Evolutionary conservation across 345 rosid genomes (phyloP), one percentile per base, ranked within the genome.

Genomic region (Stellera chamaejasme): DNA sequence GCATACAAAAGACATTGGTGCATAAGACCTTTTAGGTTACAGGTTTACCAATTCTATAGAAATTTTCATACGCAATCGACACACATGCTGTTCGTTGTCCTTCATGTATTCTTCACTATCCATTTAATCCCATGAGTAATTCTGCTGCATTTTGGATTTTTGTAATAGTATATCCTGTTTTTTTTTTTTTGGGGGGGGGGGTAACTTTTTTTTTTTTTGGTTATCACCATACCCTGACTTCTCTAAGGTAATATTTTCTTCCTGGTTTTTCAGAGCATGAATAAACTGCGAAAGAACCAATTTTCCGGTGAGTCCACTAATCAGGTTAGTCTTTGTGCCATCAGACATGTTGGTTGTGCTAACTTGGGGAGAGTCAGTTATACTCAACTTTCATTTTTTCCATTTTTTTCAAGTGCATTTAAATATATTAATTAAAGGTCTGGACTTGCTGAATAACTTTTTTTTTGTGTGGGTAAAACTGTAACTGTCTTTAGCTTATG

Each of bases 251-350:
- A 48, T 14, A 5, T 2, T 26, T 27, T 26, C 11, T 46, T 54
- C n/a, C 47, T 54, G n/a, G 43, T 19, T 45, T 32, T 60, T 66
- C 65, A 82, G 88, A 77, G 82, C 74, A 73, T 79, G 79, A 63
- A 60, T 26, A 73, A 64, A 58, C 75, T 79, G 25, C 60, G 53
- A 57, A 59, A 51, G 51, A 58, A 27, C 52, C 64, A 54, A 41
- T n/a, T 2, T 56, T 56, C 27, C 42, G 69, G 52, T 46, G 55
- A 48, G 65, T 49, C 75, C 45, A 56, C 50, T 48, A 61, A 64
- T 62, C 71, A 66, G 84, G 81, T 79, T 55, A 63, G 75, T 61
- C 25, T 63, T 8, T 16, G 11, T 11, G 10, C n/a, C 5, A 45
- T 27, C 26, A 4, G 26, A 45, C 42, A 56, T 26, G n/a, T 39